phyloP scores from a whole-genome alignment of 306 rosid genomes.

The Mucuna pruriens region DNA sequence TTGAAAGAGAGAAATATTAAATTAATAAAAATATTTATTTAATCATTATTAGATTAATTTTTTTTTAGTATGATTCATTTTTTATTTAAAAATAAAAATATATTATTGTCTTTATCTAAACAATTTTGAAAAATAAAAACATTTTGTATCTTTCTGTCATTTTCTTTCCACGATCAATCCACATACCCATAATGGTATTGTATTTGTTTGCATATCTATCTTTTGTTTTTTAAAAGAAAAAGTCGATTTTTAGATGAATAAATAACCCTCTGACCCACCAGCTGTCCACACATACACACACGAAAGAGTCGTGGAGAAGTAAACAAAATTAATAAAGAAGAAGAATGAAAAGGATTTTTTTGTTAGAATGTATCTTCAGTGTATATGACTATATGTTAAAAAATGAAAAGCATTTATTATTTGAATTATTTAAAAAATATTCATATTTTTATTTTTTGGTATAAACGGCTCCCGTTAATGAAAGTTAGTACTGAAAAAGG shows the following conservation, averaged over 20 bases:
- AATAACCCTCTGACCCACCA: background rate
- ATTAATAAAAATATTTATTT: background rate
- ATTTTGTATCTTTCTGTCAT: background rate
- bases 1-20: background rate
- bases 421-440: background rate
- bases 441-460: background rate
- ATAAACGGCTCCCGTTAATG: background rate
- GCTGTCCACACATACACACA: background rate
- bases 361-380: background rate
- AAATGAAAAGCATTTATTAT: background rate
- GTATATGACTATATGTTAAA: background rate
- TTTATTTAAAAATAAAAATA: background rate
- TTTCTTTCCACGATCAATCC: background rate
- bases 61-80: background rate
- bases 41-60: background rate
- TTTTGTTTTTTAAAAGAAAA: conserved; percentile 1
- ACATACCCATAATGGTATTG: background rate
- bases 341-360: background rate
- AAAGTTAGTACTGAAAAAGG: background rate
- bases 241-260: background rate
- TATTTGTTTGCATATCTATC: background rate
- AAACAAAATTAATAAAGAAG: background rate
- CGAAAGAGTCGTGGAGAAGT: no score
- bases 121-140: background rate
- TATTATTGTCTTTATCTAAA: background rate